These are phyloP conservation scores for Ceratocystis destructans DNA, from an alignment of 2,329 filamentous ascomycete species.

Conservation along the genomic window DNA sequence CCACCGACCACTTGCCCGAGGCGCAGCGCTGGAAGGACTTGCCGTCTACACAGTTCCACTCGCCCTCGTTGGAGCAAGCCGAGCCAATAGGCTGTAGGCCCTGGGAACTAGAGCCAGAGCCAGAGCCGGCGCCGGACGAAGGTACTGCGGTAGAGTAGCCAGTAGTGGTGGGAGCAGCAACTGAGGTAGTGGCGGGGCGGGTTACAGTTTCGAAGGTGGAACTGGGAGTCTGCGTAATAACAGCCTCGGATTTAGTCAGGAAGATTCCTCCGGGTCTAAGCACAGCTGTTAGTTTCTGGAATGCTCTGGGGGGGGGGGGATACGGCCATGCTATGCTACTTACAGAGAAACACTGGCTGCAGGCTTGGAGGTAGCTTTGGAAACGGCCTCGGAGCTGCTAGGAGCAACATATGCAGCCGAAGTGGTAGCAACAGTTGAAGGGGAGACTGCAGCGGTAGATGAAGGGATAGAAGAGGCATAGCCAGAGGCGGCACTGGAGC, in stretches of 20 bases:
- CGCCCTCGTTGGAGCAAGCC: slow-evolving; percentile 39
- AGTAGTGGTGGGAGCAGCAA: slow-evolving; percentile 23
- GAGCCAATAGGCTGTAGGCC: slow-evolving; percentile 28
- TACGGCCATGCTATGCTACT: slow-evolving; percentile 20
- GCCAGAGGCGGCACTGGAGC: slow-evolving; percentile 17
- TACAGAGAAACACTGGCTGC: slow-evolving; percentile 21
- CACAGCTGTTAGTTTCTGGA: background rate
- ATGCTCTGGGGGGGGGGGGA: background rate
- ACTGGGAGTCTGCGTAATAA: slow-evolving; percentile 15
- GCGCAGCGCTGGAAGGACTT: slow-evolving; percentile 48
- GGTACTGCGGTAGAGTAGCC: slow-evolving; percentile 24
- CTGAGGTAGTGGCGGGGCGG: slow-evolving; percentile 28
- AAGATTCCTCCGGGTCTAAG: slow-evolving; percentile 33
- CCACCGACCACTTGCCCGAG: slow-evolving; percentile 40
- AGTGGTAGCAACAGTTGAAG: slow-evolving; percentile 20
- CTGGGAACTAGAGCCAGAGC: slow-evolving; percentile 17
- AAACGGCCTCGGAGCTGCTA: background rate
- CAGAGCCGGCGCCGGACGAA: slow-evolving; percentile 13
- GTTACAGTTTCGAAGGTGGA: slow-evolving; percentile 23
- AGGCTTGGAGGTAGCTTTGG: slow-evolving; percentile 19
- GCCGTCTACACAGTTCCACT: slow-evolving; percentile 44
- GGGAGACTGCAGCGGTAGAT: slow-evolving; percentile 20
- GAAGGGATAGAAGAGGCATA: slow-evolving; percentile 22
- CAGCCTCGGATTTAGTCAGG: slow-evolving; percentile 23
- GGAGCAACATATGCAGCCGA: background rate